Evolutionary conservation across 148 eudicot genomes (phyloP), one percentile per base, ranked within the genome.

Genomic region (Nepenthes mirabilis): DNA sequence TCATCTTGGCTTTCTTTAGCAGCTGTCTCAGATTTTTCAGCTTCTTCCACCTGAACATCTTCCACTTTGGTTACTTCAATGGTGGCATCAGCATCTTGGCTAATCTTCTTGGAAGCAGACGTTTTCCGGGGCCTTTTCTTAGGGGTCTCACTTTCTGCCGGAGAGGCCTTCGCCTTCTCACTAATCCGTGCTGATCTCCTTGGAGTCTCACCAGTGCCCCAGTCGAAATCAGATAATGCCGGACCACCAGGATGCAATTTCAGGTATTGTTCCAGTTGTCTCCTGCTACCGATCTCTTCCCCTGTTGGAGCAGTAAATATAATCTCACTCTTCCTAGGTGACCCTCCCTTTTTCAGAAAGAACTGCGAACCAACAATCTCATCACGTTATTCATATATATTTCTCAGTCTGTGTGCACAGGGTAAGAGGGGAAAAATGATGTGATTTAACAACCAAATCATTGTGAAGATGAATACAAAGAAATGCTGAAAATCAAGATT

Each of bases 211-310:
- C 91, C 91, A 2, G 83, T 79, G 54, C 87, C 82, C 96, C 96
- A 88, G 60, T 83, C 96, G 69, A 88, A 88, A 59, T 88, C 91
- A 1, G 83, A 68, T 47, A 70, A 37, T 48, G 79, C 65, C 34
- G 96, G 91, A 33, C 89, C 85, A 37, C 87, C 87, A 40, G 96
- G 82, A 59, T 88, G 82, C n/a, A 88, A 77, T 73, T 88, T 88
- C 70, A 88, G 83, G 82, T 85, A 88, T 61, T 80, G 87, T 33
- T 85, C 89, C 72, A 88, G 68, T 67, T 88, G 87, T 64, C 76
- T 81, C 64, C 72, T 74, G 76, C 51, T 81, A 62, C 72, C 74
- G 65, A 88, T 88, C 80, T 85, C 89, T 65, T 88, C 96, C 1
- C 96, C 96, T 14, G 96, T 88, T 57, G 96, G 91, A 37, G 96